phyloP scores from a whole-genome alignment of 768 basidiomycete genomes.

The Rhodotorula babjevae region DNA sequence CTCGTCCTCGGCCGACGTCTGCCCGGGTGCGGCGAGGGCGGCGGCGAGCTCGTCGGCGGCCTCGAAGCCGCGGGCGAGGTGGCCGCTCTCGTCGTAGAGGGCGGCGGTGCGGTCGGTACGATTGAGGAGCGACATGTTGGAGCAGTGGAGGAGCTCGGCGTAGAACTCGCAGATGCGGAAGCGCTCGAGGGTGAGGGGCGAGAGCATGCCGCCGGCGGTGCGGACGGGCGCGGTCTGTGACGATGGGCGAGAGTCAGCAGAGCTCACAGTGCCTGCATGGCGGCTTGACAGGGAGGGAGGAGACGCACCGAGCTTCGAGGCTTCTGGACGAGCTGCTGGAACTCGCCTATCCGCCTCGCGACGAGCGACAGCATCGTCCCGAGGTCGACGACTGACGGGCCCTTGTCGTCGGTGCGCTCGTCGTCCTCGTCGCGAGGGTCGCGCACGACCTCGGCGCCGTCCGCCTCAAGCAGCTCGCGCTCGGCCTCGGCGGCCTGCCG shows the following conservation, averaged over 20 bases:
- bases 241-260: neutral
- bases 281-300: neutral
- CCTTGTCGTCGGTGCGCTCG: slow-evolving; percentile 36
- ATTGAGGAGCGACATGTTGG: slow-evolving; percentile 94
- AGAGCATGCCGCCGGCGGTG: slow-evolving; percentile 68
- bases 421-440: slow-evolving; percentile 41
- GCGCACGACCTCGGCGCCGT: slow-evolving; percentile 69
- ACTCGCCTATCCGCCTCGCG: slow-evolving; percentile 61
- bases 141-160: slow-evolving; percentile 93
- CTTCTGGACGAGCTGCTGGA: slow-evolving; percentile 64
- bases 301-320: slow-evolving; percentile 72
- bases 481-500: slow-evolving; percentile 56
- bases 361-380: slow-evolving; percentile 72
- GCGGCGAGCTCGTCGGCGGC: slow-evolving; percentile 76
- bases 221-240: slow-evolving; percentile 54
- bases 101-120: slow-evolving; percentile 66
- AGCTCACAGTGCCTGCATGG: slow-evolving; percentile 22
- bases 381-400: slow-evolving; percentile 66
- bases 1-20: neutral
- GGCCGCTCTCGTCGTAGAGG: slow-evolving; percentile 66
- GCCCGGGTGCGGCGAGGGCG: slow-evolving; percentile 56
- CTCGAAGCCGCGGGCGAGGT: slow-evolving; percentile 77
- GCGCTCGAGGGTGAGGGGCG: slow-evolving; percentile 86
- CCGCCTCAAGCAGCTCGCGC: slow-evolving; percentile 65
- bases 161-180: slow-evolving; percentile 95